Evolutionary conservation across 768 basidiomycete species (phyloP).

Genomic region (Russula ochroleuca): DNA sequence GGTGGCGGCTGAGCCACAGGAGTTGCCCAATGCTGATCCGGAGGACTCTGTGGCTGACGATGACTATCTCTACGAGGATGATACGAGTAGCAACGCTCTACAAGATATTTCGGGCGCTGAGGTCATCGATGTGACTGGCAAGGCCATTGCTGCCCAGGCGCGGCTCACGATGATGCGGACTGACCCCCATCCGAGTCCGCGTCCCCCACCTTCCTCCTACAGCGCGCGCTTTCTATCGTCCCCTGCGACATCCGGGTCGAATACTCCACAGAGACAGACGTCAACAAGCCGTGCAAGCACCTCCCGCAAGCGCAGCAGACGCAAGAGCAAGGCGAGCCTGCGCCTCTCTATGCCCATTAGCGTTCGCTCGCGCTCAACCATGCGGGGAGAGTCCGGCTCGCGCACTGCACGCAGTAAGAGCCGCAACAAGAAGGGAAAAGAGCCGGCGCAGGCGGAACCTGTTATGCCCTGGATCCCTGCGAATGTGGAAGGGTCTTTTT

Average conservation of each 20-base stretch:
- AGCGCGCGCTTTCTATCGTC: background rate
- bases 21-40: conserved; percentile 11
- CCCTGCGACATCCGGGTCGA: background rate
- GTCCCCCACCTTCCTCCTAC: conserved; percentile 1
- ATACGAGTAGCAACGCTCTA: conserved; percentile 10
- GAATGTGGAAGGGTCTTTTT: conserved; percentile 15
- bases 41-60: conserved; percentile 19
- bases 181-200: background rate
- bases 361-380: background rate
- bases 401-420: conserved; percentile 10
- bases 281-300: conserved; percentile 48
- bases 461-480: background rate
- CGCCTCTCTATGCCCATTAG: conserved; percentile 43
- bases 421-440: conserved; percentile 19
- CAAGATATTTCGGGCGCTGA: conserved; percentile 26
- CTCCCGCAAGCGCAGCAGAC: conserved; percentile 58
- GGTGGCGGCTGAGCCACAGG: conserved; percentile 21
- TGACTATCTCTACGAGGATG: conserved; percentile 27
- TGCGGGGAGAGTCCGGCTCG: conserved; percentile 4
- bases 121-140: conserved; percentile 24
- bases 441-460: conserved; percentile 4
- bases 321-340: conserved; percentile 62
- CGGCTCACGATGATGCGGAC: conserved; percentile 21
- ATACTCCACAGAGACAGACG: background rate
- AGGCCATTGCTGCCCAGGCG: conserved; percentile 21